Evolutionary conservation across 768 basidiomycete species (phyloP).

Genomic region (Boletus vinaceobasis): DNA sequence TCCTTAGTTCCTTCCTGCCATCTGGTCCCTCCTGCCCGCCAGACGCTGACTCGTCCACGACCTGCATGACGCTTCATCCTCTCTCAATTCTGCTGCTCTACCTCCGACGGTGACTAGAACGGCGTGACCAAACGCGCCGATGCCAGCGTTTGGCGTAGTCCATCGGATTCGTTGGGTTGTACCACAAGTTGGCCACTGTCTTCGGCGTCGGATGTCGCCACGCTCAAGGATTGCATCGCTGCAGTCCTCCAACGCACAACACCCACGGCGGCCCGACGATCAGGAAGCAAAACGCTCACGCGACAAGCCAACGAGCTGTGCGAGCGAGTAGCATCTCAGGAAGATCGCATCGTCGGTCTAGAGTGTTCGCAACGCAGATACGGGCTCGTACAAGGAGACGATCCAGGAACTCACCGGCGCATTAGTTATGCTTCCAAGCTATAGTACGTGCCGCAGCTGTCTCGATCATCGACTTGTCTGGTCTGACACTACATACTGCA

Average conservation of each 20-base stretch:
- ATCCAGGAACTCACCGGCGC: slow-evolving; percentile 15
- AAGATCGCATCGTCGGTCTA: slow-evolving; percentile 7
- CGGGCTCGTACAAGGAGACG: neutral
- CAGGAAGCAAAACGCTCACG: slow-evolving; percentile 2
- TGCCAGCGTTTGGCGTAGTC: neutral
- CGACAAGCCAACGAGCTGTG: slow-evolving; percentile 7
- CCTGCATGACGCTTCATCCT: neutral
- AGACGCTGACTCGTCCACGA: neutral
- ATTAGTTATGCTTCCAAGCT: neutral
- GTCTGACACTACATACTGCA: neutral
- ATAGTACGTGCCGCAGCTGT: slow-evolving; percentile 4
- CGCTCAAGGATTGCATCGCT: slow-evolving; percentile 17
- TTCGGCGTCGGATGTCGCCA: slow-evolving; percentile 10
- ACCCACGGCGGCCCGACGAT: neutral
- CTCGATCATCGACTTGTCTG: neutral
- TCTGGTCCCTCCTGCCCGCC: neutral
- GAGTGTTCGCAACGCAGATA: slow-evolving; percentile 7
- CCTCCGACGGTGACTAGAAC: neutral
- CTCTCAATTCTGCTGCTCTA: neutral
- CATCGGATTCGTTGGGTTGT: slow-evolving; percentile 7
- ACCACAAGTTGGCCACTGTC: slow-evolving; percentile 4
- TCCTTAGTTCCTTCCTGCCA: slow-evolving; percentile 1
- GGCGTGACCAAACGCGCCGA: neutral
- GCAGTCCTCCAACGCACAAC: slow-evolving; percentile 7
- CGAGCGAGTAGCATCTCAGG: slow-evolving; percentile 10